These are phyloP conservation scores for Rhizoclosmatium hyalinum DNA, from an alignment of 371 early-diverging fungal genomes.

Conservation along the genomic window DNA sequence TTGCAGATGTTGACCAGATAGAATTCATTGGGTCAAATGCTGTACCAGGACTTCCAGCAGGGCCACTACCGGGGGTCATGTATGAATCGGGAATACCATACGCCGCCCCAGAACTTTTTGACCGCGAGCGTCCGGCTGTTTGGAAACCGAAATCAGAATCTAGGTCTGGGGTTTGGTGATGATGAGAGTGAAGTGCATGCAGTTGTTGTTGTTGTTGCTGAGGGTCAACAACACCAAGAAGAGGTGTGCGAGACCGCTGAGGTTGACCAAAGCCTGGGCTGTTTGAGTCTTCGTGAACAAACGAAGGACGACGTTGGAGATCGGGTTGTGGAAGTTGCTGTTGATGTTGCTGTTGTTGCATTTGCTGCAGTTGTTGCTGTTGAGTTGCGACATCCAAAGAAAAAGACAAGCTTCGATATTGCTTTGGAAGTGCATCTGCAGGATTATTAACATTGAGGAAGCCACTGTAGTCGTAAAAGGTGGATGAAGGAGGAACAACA, in stretches of 20 bases:
- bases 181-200: conserved; percentile 3
- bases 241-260: conserved; percentile 21
- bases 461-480: neutral
- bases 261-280: neutral
- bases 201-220: neutral
- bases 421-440: conserved; percentile 1
- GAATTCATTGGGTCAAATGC: conserved; percentile 43
- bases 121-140: conserved; percentile 47
- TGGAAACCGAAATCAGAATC: conserved; percentile 39
- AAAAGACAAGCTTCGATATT: conserved; percentile 43
- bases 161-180: neutral
- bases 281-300: conserved; percentile 17
- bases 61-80: conserved; percentile 15
- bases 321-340: conserved; percentile 4
- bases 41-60: neutral
- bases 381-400: conserved; percentile 27
- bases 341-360: conserved; percentile 18
- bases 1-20: conserved; percentile 42
- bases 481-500: conserved; percentile 4
- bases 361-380: conserved; percentile 34
- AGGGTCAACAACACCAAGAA: conserved; percentile 10
- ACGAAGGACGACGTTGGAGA: conserved; percentile 24
- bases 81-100: conserved; percentile 38
- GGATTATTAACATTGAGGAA: conserved; percentile 4
- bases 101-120: conserved; percentile 54